Percentiles rank a stretch among this genome's conserved stretches.
These are phyloP conservation scores for Medicago lupulina DNA, from an alignment of 306 rosid genomes.

Conservation along the genomic window DNA sequence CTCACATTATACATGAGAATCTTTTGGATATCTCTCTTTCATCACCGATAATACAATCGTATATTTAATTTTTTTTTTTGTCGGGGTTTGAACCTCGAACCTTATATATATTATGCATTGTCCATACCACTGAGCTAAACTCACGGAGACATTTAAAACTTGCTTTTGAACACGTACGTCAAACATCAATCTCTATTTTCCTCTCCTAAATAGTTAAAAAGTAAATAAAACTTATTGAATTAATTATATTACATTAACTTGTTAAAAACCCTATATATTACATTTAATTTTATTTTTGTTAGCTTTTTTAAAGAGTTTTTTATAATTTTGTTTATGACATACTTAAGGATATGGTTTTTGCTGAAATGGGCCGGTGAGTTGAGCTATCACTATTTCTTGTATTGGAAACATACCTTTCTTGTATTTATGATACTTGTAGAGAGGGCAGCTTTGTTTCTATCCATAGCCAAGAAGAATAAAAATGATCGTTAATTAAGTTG, in stretches of 20 bases:
- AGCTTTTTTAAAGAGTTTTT: neutral
- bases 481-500: slow-evolving; percentile 57
- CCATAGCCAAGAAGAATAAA: slow-evolving; percentile 24
- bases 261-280: no score
- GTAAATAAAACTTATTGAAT: neutral
- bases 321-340: neutral
- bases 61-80: neutral
- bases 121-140: no score
- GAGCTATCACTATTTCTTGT: slow-evolving; percentile 74
- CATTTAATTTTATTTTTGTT: no score
- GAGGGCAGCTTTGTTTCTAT: slow-evolving; percentile 50
- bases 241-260: no score
- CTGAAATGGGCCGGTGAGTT: slow-evolving; percentile 17
- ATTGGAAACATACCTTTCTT: slow-evolving; percentile 80
- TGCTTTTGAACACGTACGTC: slow-evolving; percentile 11
- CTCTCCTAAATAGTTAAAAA: neutral
- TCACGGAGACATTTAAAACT: no score
- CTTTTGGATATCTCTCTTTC: neutral
- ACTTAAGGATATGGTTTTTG: neutral
- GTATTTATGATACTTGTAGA: slow-evolving; percentile 52
- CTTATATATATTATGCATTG: no score
- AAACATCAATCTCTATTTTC: neutral
- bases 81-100: no score
- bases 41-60: neutral
- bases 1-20: slow-evolving; percentile 24